Base-by-base conservation (phyloP, 2,329 filamentous ascomycete species). In the Macrophomina tecta region DNA sequence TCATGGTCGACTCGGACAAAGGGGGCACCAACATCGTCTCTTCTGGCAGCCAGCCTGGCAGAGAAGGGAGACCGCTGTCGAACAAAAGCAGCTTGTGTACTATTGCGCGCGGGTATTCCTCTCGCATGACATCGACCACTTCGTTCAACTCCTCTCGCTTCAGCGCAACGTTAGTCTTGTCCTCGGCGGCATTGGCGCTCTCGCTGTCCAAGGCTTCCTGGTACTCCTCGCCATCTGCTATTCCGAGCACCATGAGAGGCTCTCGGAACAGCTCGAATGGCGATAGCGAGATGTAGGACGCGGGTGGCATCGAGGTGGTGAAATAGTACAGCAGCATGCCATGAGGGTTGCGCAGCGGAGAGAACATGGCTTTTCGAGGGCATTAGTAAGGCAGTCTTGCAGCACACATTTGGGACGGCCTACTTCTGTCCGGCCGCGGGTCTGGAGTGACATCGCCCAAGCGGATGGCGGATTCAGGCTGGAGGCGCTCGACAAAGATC, bases 251-350 rank as follows among this genome's bases (percentile, higher is more conserved):
- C 62, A 91, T 87, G 64, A 97, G 84, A 8, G 93, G 91, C 77
- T 97, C 92, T 72, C 94, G 87, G 77, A 92, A 97, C 51, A 94
- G 83, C 77, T 99, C 95, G 82, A 97, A 97, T 0, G 95, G 94
- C 45, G 91, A 91, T 48, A 97, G 82, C 23, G 92, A 86, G 51
- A 92, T 83, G 75, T 97, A 92, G 38, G 92, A 92, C 38, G 89
- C 85, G n/a, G 91, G 89, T 30, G 93, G 91, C 65, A 91, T 84
- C 73, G 93, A 90, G 68, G 91, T 93, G 67, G 91, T 89, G 69
- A 97, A 86, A 77, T 97, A 91, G 84, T 95, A 97, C 73, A 97
- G 86, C 69, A 98, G 90, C 74, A 90, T 89, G 68, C 94, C 94
- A 72, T 89, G 87, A 11, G 93, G 93, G 78, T 95, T 97, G 14